Evolutionary conservation across 768 basidiomycete species (phyloP).

Genomic region (Symmetrospora coprosmae): DNA sequence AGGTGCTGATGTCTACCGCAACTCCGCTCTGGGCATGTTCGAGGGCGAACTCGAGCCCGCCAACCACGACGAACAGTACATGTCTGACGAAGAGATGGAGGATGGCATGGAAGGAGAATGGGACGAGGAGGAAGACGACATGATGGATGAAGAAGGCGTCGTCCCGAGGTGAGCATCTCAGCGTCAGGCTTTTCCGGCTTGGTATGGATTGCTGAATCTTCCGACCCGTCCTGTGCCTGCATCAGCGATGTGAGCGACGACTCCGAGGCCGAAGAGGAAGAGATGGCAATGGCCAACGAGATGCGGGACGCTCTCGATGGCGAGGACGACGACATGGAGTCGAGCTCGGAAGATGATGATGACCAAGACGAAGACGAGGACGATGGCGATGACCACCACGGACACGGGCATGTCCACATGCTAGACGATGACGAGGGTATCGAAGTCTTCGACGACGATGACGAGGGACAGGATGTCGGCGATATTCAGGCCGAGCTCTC

Average conservation of each 20-base stretch:
- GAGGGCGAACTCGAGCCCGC: slow-evolving; percentile 36
- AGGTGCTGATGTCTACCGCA: slow-evolving; percentile 84
- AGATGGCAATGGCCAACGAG: slow-evolving; percentile 60
- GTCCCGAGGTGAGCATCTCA: slow-evolving; percentile 9
- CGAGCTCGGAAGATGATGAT: slow-evolving; percentile 44
- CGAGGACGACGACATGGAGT: slow-evolving; percentile 56
- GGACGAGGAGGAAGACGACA: slow-evolving; percentile 30
- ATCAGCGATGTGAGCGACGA: slow-evolving; percentile 40
- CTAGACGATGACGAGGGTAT: slow-evolving; percentile 37
- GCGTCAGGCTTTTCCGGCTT: too few relatives aligned
- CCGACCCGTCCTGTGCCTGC: not conserved
- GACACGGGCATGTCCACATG: slow-evolving; percentile 46
- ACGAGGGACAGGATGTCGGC: slow-evolving; percentile 38
- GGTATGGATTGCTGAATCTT: too few relatives aligned
- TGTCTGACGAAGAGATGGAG: slow-evolving; percentile 25
- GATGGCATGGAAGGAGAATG: slow-evolving; percentile 24
- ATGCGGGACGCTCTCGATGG: slow-evolving; percentile 70
- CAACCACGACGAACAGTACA: slow-evolving; percentile 25
- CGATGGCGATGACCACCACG: slow-evolving; percentile 48
- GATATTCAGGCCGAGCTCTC: slow-evolving; percentile 26
- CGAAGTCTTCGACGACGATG: slow-evolving; percentile 34
- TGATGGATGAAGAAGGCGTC: slow-evolving; percentile 28
- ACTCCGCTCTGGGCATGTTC: slow-evolving; percentile 84
- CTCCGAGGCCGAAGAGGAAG: slow-evolving; percentile 52
- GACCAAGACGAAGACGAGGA: slow-evolving; percentile 50